Base-by-base conservation (phyloP, 2,329 filamentous ascomycete species). In the Paracorniculantispora psalliotae region DNA sequence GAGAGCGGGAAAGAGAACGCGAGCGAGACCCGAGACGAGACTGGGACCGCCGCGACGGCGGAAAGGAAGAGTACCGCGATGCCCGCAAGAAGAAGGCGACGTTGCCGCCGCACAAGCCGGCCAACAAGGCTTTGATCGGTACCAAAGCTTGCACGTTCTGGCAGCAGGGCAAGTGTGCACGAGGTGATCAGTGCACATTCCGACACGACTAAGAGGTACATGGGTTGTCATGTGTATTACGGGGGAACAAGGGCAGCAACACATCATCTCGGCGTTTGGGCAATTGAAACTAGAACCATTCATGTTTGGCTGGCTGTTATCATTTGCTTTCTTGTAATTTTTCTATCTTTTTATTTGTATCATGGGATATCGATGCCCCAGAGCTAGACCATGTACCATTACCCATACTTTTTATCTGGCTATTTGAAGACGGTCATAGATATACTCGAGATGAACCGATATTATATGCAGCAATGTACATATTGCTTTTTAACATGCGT, bases 121-220 rank as follows among this genome's bases (percentile, higher is more conserved):
- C 71, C 62, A 84, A 88, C 66, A 81, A 78, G 61, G 78, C 80
- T 15, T 75, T 85, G 15, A 84, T 85, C 51, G 84, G 85, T 58
- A 88, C 86, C 46, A 85, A 88, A 67, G 80, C 86, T 5, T 91
- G 88, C 70, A 81, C 81, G 21, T 91, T 90, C 70, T 91, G 79
- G 78, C 79, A 83, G 60, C 83, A 88, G 68, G 88, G 88, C 15
- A 86, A 86, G 68, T 91, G 88, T 72, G 84, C 83, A 7, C 87
- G 90, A 68, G 88, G 88, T 23, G 86, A 88, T 37, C 85, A 85
- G 66, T 91, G 88, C 74, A 90, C 88, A 2, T 91, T 88, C 71
- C 80, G 87, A 59, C 88, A 91, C 67, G 86, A 89, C 52, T 75
- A 59, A 58, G 23, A 4, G 6, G 19, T 54, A n/a, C n/a, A n/a